Evolutionary conservation across 2,329 filamentous ascomycete species (phyloP).

Genomic region (Pseudocercospora fuligena): DNA sequence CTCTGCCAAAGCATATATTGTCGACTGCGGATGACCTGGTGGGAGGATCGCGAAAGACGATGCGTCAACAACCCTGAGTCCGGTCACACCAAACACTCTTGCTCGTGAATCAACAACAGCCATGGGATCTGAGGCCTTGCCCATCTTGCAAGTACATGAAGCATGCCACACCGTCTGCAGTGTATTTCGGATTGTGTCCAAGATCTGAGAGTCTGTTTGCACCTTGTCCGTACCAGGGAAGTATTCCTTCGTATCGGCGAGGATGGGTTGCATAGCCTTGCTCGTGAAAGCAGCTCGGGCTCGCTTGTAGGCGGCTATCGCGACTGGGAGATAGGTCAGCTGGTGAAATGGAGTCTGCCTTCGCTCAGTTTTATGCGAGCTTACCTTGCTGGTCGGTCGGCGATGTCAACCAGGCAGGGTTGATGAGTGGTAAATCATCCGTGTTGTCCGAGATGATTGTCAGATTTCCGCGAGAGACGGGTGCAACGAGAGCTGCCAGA

Average conservation of each 20-base stretch:
- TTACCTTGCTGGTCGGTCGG: constrained; percentile 11
- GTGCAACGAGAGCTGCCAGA: constrained; percentile 37
- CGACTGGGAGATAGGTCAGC: constrained; percentile 34
- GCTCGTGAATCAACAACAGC: constrained; percentile 55
- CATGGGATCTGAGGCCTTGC: constrained; percentile 50
- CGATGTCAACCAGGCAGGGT: constrained; percentile 44
- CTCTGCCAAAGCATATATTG: constrained; percentile 22
- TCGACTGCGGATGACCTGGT: constrained; percentile 16
- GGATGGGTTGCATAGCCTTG: constrained; percentile 26
- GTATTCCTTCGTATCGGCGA: constrained; percentile 21
- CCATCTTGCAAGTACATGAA: constrained; percentile 62
- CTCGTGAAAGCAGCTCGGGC: constrained; percentile 29
- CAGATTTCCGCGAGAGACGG: constrained; percentile 44
- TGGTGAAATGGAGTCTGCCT: constrained; percentile 14
- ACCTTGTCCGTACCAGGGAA: constrained; percentile 21
- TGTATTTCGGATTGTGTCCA: constrained; percentile 16
- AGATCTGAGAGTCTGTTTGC: constrained; percentile 10
- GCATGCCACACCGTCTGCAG: constrained; percentile 33
- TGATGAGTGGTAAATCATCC: constrained; percentile 38
- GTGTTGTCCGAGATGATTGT: constrained; percentile 39
- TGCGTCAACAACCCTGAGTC: constrained; percentile 20
- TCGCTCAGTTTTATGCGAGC: constrained; percentile 29
- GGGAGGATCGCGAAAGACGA: constrained; percentile 12
- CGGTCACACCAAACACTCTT: constrained; percentile 26
- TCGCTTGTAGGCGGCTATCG: constrained; percentile 41